phyloP scores from a whole-genome alignment of 305 asterid genomes.

The Fraxinus latifolia region DNA sequence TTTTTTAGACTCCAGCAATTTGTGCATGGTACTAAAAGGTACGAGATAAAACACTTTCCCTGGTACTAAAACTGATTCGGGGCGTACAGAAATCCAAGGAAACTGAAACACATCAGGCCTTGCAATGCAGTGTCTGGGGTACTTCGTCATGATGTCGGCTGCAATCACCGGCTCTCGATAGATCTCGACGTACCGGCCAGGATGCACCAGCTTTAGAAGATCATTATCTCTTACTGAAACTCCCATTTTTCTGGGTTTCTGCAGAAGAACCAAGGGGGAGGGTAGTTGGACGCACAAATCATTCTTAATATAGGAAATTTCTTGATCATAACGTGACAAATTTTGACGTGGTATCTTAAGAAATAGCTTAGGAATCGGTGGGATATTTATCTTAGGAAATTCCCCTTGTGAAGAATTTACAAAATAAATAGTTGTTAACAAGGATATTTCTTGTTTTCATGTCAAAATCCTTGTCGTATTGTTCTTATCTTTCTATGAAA shows the following conservation, averaged over 20 bases:
- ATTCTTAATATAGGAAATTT: not conserved
- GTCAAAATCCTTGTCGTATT: not conserved
- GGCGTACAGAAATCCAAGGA: slow-evolving; percentile 61
- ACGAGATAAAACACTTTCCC: slow-evolving; percentile 64
- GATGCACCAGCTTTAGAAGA: slow-evolving; percentile 54
- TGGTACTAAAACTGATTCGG: slow-evolving; percentile 48
- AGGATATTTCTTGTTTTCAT: not conserved
- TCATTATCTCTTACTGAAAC: slow-evolving; percentile 31
- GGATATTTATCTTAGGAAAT: not conserved
- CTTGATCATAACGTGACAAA: slow-evolving; percentile 22
- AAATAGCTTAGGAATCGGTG: not conserved
- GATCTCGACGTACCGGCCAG: slow-evolving; percentile 41
- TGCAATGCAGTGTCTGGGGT: slow-evolving; percentile 53
- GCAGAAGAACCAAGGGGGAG: slow-evolving; percentile 24
- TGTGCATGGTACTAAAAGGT: slow-evolving; percentile 45
- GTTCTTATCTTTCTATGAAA: not conserved
- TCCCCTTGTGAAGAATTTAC: not conserved
- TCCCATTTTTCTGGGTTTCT: slow-evolving; percentile 28
- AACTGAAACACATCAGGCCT: slow-evolving; percentile 66
- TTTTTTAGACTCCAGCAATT: slow-evolving; percentile 40
- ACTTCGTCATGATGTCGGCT: slow-evolving; percentile 45
- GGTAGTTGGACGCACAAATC: not conserved
- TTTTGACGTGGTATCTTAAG: slow-evolving; percentile 17
- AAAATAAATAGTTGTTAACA: not conserved
- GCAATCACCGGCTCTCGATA: slow-evolving; percentile 52